Conservation (phyloP, 495 filamentous ascomycete species). For the Cryomyces antarcticus region DNA sequence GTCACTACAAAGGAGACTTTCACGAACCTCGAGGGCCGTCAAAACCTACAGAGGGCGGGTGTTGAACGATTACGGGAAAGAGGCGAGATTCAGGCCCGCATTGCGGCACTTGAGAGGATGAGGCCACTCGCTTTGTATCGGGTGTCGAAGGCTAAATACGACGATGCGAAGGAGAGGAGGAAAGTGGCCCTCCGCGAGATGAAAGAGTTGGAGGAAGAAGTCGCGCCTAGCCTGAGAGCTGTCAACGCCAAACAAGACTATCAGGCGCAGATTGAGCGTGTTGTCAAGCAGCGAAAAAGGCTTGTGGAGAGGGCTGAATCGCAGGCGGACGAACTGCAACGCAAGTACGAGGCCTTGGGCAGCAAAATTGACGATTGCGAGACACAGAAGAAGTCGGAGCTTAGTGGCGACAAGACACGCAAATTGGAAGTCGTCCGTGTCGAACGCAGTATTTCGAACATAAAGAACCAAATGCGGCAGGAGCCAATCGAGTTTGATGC, state of each 20-base stretch:
- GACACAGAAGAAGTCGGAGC: conserved; percentile 36
- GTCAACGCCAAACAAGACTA: conserved; percentile 13
- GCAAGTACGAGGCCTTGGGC: conserved; percentile 30
- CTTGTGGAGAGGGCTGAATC: conserved; percentile 29
- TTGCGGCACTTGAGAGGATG: conserved; percentile 43
- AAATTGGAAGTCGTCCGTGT: conserved; percentile 28
- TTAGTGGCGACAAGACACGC: conserved; percentile 24
- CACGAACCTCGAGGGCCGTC: conserved; percentile 44
- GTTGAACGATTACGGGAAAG: conserved; percentile 68
- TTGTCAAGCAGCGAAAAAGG: conserved; percentile 30
- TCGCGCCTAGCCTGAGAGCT: conserved; percentile 39
- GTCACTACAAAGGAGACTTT: conserved; percentile 39
- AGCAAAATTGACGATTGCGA: conserved; percentile 33
- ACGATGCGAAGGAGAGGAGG: conserved; percentile 26
- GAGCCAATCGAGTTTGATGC: conserved; percentile 32
- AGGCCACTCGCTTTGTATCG: conserved; percentile 47
- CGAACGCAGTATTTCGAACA: conserved; percentile 21
- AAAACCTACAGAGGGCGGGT: conserved; percentile 59
- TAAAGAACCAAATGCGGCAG: conserved; percentile 29
- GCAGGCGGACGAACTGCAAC: conserved; percentile 27
- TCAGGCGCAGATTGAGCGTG: conserved; percentile 23
- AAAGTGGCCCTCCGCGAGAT: conserved; percentile 11
- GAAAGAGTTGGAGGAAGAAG: conserved; percentile 29
- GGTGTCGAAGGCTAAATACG: conserved; percentile 13
- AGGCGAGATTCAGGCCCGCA: conserved; percentile 38